Evolutionary conservation across 768 basidiomycete genomes (phyloP), one percentile per base, ranked within the genome.

Genomic region (Rhodotorula taiwanensis): DNA sequence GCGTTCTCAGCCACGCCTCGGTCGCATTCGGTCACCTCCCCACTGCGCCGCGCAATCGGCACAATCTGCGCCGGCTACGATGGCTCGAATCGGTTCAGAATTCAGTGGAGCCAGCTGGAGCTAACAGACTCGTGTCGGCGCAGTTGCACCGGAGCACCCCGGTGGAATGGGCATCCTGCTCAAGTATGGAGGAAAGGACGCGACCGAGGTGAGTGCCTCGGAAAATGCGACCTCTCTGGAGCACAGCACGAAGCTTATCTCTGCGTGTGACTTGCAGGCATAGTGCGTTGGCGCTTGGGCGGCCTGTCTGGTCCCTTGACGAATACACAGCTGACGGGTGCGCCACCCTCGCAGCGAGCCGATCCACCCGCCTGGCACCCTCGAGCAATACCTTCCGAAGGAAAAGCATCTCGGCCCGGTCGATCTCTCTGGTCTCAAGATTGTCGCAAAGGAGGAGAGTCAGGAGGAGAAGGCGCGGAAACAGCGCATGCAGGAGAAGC

Each of bases 141-240:
- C 41, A 57, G 36, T 61, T 66, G 56, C 62, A 25, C 67, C 66
- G 21, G 63, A 66, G 52, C 69, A 70, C 45, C 66, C 70, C 7
- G 66, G 93, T 25, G 93, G 93, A 4, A 78, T 84, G 23, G 81
- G 82, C 59, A 86, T 89, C 71, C 88, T 97, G 64, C 73, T 94
- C 25, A 85, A 83, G 72, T 88, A 89, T 71, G 91, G 83, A 14
- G 93, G 93, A 14, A 81, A 80, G 64, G 92, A 94, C 86, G 84
- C 72, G 62, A 78, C 70, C 70, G 75, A 60, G 72, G 73, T 73
- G 28, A 45, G 67, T 58, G n/a, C 15, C 42, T 9, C 6, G 18
- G 18, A 21, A 23, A 42, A 45, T n/a, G 31, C 42, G 6, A 48
- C 42, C 34, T n/a, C 23, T 48, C 30, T n/a, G n/a, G n/a, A n/a